Base-by-base conservation (phyloP, 1,139 yeast species). In the Yamadazyma mexicana region DNA sequence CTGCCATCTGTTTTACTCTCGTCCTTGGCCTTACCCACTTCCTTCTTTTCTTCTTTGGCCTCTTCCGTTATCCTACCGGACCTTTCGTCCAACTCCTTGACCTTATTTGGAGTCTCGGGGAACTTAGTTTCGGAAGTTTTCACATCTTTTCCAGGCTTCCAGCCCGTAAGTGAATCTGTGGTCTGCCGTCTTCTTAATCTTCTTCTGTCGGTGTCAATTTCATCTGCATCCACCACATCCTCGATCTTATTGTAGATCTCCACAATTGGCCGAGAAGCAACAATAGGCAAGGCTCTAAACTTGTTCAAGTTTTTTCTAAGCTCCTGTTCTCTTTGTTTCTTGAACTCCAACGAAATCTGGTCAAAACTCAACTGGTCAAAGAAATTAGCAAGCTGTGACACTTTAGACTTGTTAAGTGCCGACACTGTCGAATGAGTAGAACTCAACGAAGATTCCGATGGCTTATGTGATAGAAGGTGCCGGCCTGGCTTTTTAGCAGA, bases 221-320 rank as follows among this genome's bases (percentile, higher is more conserved):
- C 71, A 34, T 61, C 58, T 3, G 59, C 69, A 46, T 66, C 73
- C 16, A 88, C 96, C 1, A 95, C 97, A 62, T 89, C 97, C 49
- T 84, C 84, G 27, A 88, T 94, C 54, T 87, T 85, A 50, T 87
- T 84, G 59, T 87, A 92, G 22, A 94, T 87, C 52, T 91, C 97
- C 22, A 91, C 98, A 42, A 87, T 85, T 0, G 98, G 98, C 45
- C 78, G 81, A 4, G 95, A 83, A 2, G 82, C 79, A 18, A 83
- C 81, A 41, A 88, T 79, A 1, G 94, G 92, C 26, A 76, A 70
- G 0, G 96, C 95, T 39, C 84, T 75, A 47, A 82, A 83, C 43
- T 86, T 78, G 43, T 79, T 78, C 39, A 85, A 57, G 48, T 84
- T 79, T 44, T 74, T 69, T 40, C 62, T 58, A 46, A 91, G 73